Evolutionary conservation across 305 asterid genomes (phyloP).

Genomic region (Euphrasia arctica): DNA sequence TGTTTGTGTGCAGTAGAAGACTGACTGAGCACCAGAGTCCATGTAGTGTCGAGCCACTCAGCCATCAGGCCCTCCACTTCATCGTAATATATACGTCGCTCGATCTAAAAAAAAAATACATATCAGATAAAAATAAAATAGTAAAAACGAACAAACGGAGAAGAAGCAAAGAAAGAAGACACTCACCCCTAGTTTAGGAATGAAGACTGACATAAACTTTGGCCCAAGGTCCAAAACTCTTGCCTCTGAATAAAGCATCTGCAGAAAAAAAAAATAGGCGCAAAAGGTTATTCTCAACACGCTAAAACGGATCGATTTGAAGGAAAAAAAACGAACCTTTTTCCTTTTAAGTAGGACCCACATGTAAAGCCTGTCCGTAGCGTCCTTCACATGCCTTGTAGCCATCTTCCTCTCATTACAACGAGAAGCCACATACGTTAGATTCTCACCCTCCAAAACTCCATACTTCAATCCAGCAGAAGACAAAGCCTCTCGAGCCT

Average conservation of each 20-base stretch:
- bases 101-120: constrained; percentile 22
- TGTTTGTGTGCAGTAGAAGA: constrained; percentile 30
- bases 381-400: constrained; percentile 73
- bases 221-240: constrained; percentile 91
- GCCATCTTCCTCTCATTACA: constrained; percentile 80
- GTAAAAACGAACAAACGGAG: background rate
- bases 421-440: constrained; percentile 65
- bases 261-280: constrained; percentile 23
- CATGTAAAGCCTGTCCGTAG: constrained; percentile 61
- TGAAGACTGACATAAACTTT: constrained; percentile 83
- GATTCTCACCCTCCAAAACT: constrained; percentile 41
- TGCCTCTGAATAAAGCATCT: constrained; percentile 71
- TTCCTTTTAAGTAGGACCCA: constrained; percentile 69
- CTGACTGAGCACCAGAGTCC: constrained; percentile 59
- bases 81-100: constrained; percentile 50
- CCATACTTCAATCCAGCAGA: constrained; percentile 49
- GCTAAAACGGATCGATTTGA: background rate
- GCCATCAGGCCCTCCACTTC: constrained; percentile 74
- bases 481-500: constrained; percentile 63
- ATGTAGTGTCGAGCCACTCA: constrained; percentile 87
- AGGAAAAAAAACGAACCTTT: constrained; percentile 38
- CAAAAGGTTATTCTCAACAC: background rate
- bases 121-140: too few species aligned
- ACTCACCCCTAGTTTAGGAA: constrained; percentile 80
- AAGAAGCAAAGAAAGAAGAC: constrained; percentile 4